phyloP scores from a whole-genome alignment of 2,329 filamentous ascomycete species.

The Fusarium falciforme region DNA sequence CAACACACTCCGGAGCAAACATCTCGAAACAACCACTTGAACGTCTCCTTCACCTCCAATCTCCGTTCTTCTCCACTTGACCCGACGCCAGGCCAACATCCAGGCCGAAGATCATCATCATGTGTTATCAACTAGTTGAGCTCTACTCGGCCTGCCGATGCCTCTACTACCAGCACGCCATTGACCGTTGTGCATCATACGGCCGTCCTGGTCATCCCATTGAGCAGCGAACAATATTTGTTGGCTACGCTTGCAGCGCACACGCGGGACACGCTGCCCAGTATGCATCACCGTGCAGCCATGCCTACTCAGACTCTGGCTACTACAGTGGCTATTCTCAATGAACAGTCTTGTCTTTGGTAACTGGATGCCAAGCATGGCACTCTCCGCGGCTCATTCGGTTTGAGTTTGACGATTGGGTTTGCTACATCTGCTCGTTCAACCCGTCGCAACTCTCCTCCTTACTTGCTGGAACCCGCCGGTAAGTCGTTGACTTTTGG shows the following conservation, averaged over 20 bases:
- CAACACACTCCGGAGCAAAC: constrained; percentile 10
- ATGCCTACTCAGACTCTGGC: constrained; percentile 63
- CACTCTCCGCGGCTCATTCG: constrained; percentile 53
- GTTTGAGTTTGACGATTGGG: constrained; percentile 60
- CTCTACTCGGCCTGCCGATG: constrained; percentile 88
- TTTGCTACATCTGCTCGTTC: constrained; percentile 60
- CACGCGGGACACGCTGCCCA: constrained; percentile 52
- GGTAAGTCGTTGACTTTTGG: constrained; percentile 53
- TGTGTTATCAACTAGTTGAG: constrained; percentile 91
- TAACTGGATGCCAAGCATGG: constrained; percentile 57
- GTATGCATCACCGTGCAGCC: constrained; percentile 51
- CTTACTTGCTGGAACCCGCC: constrained; percentile 60
- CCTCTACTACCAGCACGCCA: constrained; percentile 86
- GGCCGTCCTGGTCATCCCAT: constrained; percentile 78
- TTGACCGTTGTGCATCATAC: constrained; percentile 84
- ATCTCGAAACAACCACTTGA: constrained; percentile 11
- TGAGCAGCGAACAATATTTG: constrained; percentile 80
- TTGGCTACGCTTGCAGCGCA: constrained; percentile 79
- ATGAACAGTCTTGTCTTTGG: constrained; percentile 67
- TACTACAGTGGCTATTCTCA: constrained; percentile 64
- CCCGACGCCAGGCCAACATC: constrained; percentile 29
- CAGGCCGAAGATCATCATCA: constrained; percentile 53
- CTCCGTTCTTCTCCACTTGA: constrained; percentile 12
- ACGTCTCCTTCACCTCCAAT: constrained; percentile 5
- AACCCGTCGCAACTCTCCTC: constrained; percentile 62